Evolutionary conservation across 306 rosid genomes (phyloP), one percentile per base, ranked within the genome.

Genomic region (Comarum palustre): DNA sequence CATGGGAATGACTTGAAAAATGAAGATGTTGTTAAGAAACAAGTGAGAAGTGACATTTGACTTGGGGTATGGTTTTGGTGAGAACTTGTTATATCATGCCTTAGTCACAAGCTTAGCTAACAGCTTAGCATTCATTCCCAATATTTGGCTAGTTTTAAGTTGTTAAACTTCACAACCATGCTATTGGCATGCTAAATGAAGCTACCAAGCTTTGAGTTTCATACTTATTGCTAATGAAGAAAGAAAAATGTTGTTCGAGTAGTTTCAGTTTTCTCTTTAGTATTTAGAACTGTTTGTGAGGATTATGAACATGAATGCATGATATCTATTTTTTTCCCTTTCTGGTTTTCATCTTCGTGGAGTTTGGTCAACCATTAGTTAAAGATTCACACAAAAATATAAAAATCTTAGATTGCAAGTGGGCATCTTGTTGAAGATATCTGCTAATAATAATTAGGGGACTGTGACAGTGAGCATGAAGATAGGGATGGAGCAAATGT

Each of bases 31-130:
- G 67, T 72, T 65, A 12, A 55, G 78, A 73, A 74, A 76, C 74
- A 78, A 82, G 86, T 78, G 79, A 65, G 73, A 69, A 66, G 64
- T 73, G 61, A 10, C 34, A 36, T 1, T 69, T 68, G 70, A 16
- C 68, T 74, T 79, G 81, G 61, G 29, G 3, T 42, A 78, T 81
- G 81, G 61, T 36, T 81, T 79, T 32, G 94, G 86, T 86, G 78
- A 58, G 32, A 50, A 67, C 73, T 87, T 65, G 97, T 81, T 87
- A 82, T 76, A 66, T 82, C 97, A 91, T 76, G 88, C 31, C 51
- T 71, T 3, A 66, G 20, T 70, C 66, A 77, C 69, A 62, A 72
- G 69, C 79, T 32, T 24, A 55, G 16, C 32, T 79, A 80, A 58
- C 54, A 67, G 73, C 64, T 12, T 25, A 55, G 0, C 61, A 24